phyloP scores from a whole-genome alignment of 2,329 filamentous ascomycete species.

The Amesomyces nigricolor region DNA sequence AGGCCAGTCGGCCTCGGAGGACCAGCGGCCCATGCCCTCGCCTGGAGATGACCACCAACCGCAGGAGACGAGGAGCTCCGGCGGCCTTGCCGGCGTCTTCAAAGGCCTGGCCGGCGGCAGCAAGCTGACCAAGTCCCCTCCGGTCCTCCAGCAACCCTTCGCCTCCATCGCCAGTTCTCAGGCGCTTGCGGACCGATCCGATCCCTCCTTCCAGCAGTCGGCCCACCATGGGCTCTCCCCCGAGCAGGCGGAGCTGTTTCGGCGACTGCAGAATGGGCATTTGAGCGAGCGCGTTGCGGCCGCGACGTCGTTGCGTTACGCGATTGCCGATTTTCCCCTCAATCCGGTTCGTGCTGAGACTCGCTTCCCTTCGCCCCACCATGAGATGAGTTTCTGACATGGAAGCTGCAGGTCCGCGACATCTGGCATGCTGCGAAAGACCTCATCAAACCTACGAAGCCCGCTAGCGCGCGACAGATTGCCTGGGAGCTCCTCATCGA shows the following conservation, averaged over 20 bases:
- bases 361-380: too few species aligned
- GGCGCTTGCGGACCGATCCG: slow-evolving; percentile 40
- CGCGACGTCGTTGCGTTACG: slow-evolving; percentile 50
- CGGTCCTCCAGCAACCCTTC: slow-evolving; percentile 38
- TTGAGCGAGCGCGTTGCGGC: slow-evolving; percentile 51
- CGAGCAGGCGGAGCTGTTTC: slow-evolving; percentile 50
- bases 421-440: slow-evolving; percentile 65
- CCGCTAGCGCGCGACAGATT: slow-evolving; percentile 48
- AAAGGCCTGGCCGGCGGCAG: slow-evolving; percentile 52
- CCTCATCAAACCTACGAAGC: slow-evolving; percentile 53
- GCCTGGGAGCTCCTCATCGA: slow-evolving; percentile 62
- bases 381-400: slow-evolving; percentile 8
- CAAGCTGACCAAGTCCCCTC: slow-evolving; percentile 48
- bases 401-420: slow-evolving; percentile 39
- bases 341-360: slow-evolving; percentile 37
- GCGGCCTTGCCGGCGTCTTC: slow-evolving; percentile 58
- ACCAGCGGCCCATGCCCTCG: slow-evolving; percentile 51
- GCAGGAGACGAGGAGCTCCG: slow-evolving; percentile 49
- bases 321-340: slow-evolving; percentile 54
- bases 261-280: slow-evolving; percentile 48
- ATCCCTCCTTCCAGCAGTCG: slow-evolving; percentile 34
- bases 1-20: slow-evolving; percentile 38
- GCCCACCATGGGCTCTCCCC: slow-evolving; percentile 42
- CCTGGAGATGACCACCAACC: slow-evolving; percentile 51
- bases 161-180: slow-evolving; percentile 31